Base-by-base conservation (phyloP, 768 basidiomycete species). In the Boletus rex-veris region DNA sequence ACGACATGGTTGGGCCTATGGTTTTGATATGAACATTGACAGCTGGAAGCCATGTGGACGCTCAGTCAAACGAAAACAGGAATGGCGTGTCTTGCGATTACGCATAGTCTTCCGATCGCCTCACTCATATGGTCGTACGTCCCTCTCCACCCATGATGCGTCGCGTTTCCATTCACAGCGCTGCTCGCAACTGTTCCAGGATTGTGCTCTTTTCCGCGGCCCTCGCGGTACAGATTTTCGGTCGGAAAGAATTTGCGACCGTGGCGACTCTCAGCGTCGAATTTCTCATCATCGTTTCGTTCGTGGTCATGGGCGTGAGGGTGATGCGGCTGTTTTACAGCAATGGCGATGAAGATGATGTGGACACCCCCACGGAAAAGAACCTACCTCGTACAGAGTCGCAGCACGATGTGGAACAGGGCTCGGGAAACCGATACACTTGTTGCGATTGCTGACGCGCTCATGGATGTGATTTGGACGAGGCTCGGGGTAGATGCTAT, bases 41-140 rank as follows among this genome's bases (percentile, higher is more conserved):
- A 28, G 28, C 28, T 28, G 2, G 35, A 48, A 14, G 35, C 37
- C 14, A 45, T 62, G 51, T 30, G 31, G 43, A 44, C 35, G 1
- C 38, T 61, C 19, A 45, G 39, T 18, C 48, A 51, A 19, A 35
- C 36, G 6, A 35, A 40, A 21, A 35, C 38, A 9, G 60, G 55
- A 4, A 50, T 61, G 42, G 30, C 45, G 1, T 41, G 49, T 5
- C 45, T 61, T 37, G 52, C 60, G 5, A 58, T 62, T 26, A 57
- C 52, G 28, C 60, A 61, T 26, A 49, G 60, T 37, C 57, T 62
- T 9, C 61, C 60, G 0, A 39, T 51, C 4, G 56, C 60, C 7
- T 48, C 40, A 6, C 52, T 59, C 19, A 28, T 54, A 35, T 62
- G 60, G 56, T 59, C 61, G 60, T 62, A 48, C 10, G 56, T 58